Percentiles rank a stretch among this genome's conserved stretches.
Conservation (phyloP, 2,329 filamentous ascomycete species). For the Fusarium subglutinans region DNA sequence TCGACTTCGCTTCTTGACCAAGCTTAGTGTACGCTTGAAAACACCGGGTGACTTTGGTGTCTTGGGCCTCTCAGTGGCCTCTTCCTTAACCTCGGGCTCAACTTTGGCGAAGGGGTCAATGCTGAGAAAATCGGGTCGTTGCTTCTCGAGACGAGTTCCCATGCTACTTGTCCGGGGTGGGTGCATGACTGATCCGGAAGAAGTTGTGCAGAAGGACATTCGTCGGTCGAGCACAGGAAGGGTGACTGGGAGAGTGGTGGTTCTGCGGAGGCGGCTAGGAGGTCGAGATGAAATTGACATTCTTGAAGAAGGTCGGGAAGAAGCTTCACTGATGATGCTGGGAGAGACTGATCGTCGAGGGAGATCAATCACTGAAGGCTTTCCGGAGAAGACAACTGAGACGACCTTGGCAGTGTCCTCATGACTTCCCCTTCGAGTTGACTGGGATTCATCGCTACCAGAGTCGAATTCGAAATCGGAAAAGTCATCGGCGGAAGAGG, state of each 20-base stretch:
- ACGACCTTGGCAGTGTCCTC: conserved; percentile 68
- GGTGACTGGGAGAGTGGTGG: conserved; percentile 48
- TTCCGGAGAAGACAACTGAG: conserved; percentile 67
- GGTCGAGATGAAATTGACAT: conserved; percentile 31
- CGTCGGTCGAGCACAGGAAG: conserved; percentile 46
- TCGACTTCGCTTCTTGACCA: conserved; percentile 65
- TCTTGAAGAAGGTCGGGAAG: conserved; percentile 40
- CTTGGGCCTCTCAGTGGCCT: conserved; percentile 46
- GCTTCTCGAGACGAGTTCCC: conserved; percentile 48
- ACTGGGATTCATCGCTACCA: conserved; percentile 48
- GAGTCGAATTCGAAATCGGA: conserved; percentile 65
- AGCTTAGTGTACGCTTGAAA: conserved; percentile 63
- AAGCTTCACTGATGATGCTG: conserved; percentile 45
- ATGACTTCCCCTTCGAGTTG: conserved; percentile 53
- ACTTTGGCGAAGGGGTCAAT: conserved; percentile 61
- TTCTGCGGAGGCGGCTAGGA: conserved; percentile 42
- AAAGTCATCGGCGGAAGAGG: conserved; percentile 68
- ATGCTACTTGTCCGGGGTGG: conserved; percentile 58
- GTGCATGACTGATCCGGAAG: conserved; percentile 47
- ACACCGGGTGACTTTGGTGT: conserved; percentile 56
- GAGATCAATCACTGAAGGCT: conserved; percentile 66
- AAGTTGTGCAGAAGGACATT: conserved; percentile 47
- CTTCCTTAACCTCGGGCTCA: conserved; percentile 41
- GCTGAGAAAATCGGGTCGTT: conserved; percentile 59
- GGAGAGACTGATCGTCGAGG: conserved; percentile 57